A percentile compares a stretch with the other conserved stretches of the same genome.
Conservation (phyloP, 495 filamentous ascomycete species). For the Podospora pseudocomata region DNA sequence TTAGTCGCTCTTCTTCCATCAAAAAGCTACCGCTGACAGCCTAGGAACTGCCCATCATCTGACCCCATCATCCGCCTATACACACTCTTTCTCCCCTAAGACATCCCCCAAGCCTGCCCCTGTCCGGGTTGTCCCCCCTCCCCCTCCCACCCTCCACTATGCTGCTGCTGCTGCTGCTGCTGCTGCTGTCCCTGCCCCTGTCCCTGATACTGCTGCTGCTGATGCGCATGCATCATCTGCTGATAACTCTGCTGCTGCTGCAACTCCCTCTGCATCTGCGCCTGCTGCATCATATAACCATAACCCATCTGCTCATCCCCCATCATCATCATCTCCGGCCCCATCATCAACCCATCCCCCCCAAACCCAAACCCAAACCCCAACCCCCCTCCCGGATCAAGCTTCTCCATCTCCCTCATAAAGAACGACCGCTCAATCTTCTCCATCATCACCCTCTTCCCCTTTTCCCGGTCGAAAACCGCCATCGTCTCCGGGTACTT, state of each 20-base stretch:
- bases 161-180: not conserved
- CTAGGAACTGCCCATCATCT: no score
- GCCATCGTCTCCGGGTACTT: slow-evolving; percentile 80
- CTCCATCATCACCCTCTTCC: slow-evolving; percentile 55
- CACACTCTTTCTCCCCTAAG: not conserved
- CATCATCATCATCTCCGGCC: not conserved
- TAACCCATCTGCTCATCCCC: not conserved
- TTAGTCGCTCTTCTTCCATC: no score
- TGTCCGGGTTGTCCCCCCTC: not conserved
- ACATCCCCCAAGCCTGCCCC: not conserved
- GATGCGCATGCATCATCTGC: not conserved
- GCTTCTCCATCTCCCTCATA: slow-evolving; percentile 72
- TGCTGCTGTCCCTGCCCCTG: not conserved
- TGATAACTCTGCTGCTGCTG: not conserved
- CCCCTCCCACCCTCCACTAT: not conserved
- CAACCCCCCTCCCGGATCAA: not conserved
- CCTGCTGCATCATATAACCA: not conserved
- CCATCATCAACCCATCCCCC: not conserved
- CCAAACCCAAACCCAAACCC: not conserved
- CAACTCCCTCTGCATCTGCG: not conserved
- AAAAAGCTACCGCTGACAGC: no score
- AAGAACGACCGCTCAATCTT: slow-evolving; percentile 89
- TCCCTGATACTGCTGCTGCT: not conserved
- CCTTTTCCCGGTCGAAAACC: slow-evolving; percentile 37
- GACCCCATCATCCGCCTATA: no score